Percentiles rank a stretch among this genome's conserved stretches.
Conservation (phyloP, 2,329 filamentous ascomycete species). For the Diaporthe batatas region DNA sequence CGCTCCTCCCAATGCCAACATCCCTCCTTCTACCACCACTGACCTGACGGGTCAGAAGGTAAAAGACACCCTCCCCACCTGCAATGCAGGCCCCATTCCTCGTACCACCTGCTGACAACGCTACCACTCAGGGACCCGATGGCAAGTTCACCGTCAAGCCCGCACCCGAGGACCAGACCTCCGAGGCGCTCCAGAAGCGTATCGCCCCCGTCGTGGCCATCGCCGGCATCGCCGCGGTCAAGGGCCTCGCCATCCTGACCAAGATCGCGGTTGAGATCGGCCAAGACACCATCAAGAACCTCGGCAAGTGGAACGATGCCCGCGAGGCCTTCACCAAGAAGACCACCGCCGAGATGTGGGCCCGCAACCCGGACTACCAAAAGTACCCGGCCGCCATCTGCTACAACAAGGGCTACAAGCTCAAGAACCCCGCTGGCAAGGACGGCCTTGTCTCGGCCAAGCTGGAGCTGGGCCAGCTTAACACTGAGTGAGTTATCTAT, state of each 20-base stretch:
- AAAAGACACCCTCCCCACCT: background rate
- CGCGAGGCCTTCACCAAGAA: constrained; percentile 44
- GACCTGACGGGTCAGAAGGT: constrained; percentile 38
- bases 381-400: constrained; percentile 42
- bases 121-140: background rate
- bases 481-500: constrained; percentile 37
- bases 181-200: constrained; percentile 36
- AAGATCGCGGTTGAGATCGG: constrained; percentile 39
- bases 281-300: constrained; percentile 37
- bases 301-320: constrained; percentile 38
- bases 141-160: constrained; percentile 36
- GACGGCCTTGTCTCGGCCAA: constrained; percentile 38
- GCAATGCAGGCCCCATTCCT: background rate
- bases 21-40: constrained; percentile 22
- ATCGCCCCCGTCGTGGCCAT: constrained; percentile 45
- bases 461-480: constrained; percentile 39
- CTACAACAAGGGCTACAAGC: constrained; percentile 44
- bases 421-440: constrained; percentile 33
- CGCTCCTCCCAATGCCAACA: constrained; percentile 30
- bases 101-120: background rate
- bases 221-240: constrained; percentile 22
- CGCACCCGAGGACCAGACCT: constrained; percentile 33
- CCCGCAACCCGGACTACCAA: constrained; percentile 41
- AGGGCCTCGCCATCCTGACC: constrained; percentile 30
- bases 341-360: constrained; percentile 43